These are phyloP conservation scores for Globisporangium iwayamae DNA, from an alignment of 352 stramenopile species.

Conservation along the genomic window DNA sequence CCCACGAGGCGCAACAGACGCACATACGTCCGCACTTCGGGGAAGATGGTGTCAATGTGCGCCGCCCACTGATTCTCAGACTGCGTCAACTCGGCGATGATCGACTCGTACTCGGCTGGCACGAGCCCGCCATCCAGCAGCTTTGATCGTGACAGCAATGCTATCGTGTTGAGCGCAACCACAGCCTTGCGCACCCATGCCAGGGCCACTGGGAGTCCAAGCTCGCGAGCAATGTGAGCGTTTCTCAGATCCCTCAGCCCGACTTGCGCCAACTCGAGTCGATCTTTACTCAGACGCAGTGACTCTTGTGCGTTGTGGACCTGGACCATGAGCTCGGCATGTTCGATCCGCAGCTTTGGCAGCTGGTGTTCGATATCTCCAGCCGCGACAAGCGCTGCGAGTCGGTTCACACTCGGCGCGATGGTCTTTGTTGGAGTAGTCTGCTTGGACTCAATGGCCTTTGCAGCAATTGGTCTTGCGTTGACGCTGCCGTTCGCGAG, in stretches of 20 bases:
- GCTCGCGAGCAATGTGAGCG: constrained; percentile 62
- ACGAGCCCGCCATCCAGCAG: constrained; percentile 38
- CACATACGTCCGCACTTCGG: constrained; percentile 58
- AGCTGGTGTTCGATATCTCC: constrained; percentile 70
- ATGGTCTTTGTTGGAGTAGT: constrained; percentile 14
- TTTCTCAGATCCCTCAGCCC: constrained; percentile 56
- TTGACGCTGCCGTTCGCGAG: neutral
- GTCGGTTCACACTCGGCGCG: constrained; percentile 41
- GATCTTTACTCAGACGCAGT: constrained; percentile 59
- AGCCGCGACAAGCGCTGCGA: constrained; percentile 55
- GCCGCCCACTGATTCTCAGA: constrained; percentile 5
- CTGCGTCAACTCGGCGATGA: constrained; percentile 28
- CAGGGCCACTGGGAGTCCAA: constrained; percentile 53
- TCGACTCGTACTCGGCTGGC: constrained; percentile 40
- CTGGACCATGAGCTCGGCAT: constrained; percentile 67
- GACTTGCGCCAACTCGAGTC: constrained; percentile 46
- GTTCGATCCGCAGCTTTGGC: constrained; percentile 65
- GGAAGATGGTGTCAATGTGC: constrained; percentile 65
- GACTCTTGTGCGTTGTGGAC: constrained; percentile 63
- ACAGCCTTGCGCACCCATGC: constrained; percentile 52
- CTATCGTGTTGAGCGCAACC: constrained; percentile 46
- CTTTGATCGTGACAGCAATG: constrained; percentile 29
- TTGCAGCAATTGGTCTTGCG: constrained; percentile 2
- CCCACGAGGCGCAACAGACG: constrained; percentile 62
- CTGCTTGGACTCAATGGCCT: neutral